These are phyloP conservation scores for Eucalyptus paniculata DNA, from an alignment of 345 rosid species.

Conservation along the genomic window DNA sequence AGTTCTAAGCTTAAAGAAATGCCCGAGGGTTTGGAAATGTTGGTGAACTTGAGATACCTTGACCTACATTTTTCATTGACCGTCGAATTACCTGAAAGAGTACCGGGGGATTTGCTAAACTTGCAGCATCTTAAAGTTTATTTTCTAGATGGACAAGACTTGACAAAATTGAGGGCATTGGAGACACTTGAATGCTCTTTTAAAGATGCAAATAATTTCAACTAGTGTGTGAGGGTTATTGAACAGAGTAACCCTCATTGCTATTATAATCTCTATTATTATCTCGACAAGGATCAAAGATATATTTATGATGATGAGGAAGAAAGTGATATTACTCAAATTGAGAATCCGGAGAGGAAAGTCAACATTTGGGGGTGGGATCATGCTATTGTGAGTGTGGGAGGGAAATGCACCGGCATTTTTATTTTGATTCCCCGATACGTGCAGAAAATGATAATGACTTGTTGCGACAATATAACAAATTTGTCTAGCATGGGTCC, in stretches of 20 bases:
- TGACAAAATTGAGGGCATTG: neutral
- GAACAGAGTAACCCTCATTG: neutral
- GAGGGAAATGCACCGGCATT: too few relatives aligned
- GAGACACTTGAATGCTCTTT: fast-evolving
- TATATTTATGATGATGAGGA: too few relatives aligned
- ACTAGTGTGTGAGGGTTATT: neutral
- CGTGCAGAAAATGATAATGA: too few relatives aligned
- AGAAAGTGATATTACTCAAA: too few relatives aligned
- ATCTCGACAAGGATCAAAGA: fast-evolving
- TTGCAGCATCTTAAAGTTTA: neutral
- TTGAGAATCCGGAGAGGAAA: fast-evolving
- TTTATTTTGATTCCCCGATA: too few relatives aligned
- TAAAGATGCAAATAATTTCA: fast-evolving
- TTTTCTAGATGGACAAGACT: fast-evolving
- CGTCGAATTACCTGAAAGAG: fast-evolving
- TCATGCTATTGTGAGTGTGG: too few relatives aligned
- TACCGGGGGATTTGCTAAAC: neutral
- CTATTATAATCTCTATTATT: too few relatives aligned
- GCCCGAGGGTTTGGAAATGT: too few relatives aligned
- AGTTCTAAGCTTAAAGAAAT: fast-evolving
- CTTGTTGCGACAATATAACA: fast-evolving
- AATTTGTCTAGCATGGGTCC: too few relatives aligned
- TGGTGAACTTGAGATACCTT: too few relatives aligned
- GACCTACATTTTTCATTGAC: fast-evolving
- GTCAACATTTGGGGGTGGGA: fast-evolving